Evolutionary conservation across 768 basidiomycete genomes (phyloP), one percentile per base, ranked within the genome.

Genomic region (Russula sp.): DNA sequence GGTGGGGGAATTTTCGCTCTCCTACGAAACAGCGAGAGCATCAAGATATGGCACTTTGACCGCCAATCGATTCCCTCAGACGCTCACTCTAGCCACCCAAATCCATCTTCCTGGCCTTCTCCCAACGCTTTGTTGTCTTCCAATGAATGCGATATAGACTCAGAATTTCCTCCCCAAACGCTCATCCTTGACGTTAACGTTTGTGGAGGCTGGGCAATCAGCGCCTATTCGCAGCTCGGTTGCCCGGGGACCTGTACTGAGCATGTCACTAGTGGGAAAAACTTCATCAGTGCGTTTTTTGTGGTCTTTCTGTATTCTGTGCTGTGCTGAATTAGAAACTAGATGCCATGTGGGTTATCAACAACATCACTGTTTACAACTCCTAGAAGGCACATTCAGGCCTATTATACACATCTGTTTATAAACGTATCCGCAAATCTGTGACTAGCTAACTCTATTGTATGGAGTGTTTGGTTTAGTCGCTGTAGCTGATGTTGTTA

Each of bases 41-140:
- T 65, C 13, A 56, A 41, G 49, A 55, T 59, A 8, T 65, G 65
- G 65, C 43, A 47, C 53, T 63, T 63, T 29, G 38, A 32, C 29
- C 57, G 61, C 22, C 18, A 32, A 14, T 63, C 41, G 7, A 53
- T 65, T 46, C 65, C 65, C 9, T 6, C 29, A 43, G 61, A 65
- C 32, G 51, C 52, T 32, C 7, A 7, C 7, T 29, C n/a, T 6
- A 38, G 48, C 20, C 3, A 51, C 1, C 65, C 65, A 7, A 7
- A 56, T 11, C 53, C 61, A 7, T n/a, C 36, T 13, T 34, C 38
- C 46, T 63, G 65, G 65, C 48, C 61, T 2, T 0, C 36, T 20
- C 53, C 61, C 11, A 35, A 14, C 3, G 64, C 60, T 0, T 58
- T 57, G 29, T 63, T 32, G 34, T 59, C 65, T 8, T 14, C 61